These are phyloP conservation scores for Colletotrichum nymphaeae DNA, from an alignment of 2,329 filamentous ascomycete genomes.

Conservation along the genomic window DNA sequence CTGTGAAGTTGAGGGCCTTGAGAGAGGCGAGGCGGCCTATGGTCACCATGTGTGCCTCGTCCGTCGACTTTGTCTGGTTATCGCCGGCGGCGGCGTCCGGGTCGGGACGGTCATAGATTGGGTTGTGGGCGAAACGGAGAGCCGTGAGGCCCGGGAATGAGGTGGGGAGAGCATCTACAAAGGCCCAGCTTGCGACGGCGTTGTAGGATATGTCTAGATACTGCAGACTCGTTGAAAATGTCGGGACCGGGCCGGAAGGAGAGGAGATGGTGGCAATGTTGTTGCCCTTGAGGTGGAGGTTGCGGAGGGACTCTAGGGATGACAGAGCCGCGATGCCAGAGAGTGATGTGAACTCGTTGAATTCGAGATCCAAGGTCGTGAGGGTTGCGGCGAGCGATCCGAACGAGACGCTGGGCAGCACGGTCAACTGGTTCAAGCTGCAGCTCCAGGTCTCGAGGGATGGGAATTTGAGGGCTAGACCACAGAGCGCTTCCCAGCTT, in stretches of 20 bases:
- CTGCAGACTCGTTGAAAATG: constrained; percentile 65
- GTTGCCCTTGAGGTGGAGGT: constrained; percentile 82
- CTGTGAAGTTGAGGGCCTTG: constrained; percentile 77
- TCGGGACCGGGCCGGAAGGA: constrained; percentile 47
- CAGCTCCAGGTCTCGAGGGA: constrained; percentile 62
- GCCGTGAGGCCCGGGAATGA: constrained; percentile 79
- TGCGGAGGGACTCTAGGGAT: constrained; percentile 62
- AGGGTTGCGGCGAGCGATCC: constrained; percentile 61
- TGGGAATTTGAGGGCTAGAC: constrained; percentile 64
- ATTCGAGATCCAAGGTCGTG: constrained; percentile 75
- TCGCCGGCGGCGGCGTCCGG: constrained; percentile 45
- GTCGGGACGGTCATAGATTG: constrained; percentile 74
- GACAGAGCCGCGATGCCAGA: constrained; percentile 67
- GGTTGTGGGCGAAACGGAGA: constrained; percentile 87
- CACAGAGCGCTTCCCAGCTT: constrained; percentile 72
- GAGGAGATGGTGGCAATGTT: constrained; percentile 63
- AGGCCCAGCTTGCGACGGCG: constrained; percentile 74
- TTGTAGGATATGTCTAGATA: constrained; percentile 83
- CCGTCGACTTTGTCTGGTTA: constrained; percentile 64
- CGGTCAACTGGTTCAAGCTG: constrained; percentile 68
- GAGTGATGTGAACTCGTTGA: constrained; percentile 74
- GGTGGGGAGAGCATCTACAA: constrained; percentile 75
- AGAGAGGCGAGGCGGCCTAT: constrained; percentile 79
- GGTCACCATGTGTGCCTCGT: constrained; percentile 91
- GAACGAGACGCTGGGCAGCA: constrained; percentile 56